Conservation (phyloP, 2,329 filamentous ascomycete species). For the Trichoderma sp. region DNA sequence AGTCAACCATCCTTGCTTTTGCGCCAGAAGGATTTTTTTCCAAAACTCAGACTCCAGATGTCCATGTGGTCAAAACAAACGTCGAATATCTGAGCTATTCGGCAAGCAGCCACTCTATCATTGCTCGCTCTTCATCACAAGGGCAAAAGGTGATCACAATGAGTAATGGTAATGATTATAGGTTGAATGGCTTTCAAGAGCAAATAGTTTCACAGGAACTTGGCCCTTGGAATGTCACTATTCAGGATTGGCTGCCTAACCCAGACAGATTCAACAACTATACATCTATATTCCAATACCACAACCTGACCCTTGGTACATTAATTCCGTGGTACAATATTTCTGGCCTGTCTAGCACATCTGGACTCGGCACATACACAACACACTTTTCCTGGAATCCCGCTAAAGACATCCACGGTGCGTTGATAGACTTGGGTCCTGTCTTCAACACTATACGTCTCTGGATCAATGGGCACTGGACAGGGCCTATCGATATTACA, state of each 20-base stretch:
- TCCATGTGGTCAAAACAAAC: not conserved
- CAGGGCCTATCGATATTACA: conserved; percentile 12
- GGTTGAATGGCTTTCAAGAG: not conserved
- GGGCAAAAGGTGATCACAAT: not conserved
- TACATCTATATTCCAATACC: conserved; percentile 2
- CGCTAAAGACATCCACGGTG: not conserved
- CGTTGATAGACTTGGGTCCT: not conserved
- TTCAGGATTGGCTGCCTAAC: conserved; percentile 15
- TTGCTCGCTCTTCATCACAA: conserved; percentile 1
- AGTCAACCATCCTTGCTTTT: not conserved
- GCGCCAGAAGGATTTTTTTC: conserved; percentile 1
- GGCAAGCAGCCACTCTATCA: conserved; percentile 1
- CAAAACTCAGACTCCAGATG: not conserved
- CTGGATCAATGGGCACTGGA: conserved; percentile 2
- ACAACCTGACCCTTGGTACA: not conserved
- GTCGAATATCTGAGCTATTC: conserved; percentile 1
- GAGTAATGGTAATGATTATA: not conserved
- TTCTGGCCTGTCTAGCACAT: not conserved
- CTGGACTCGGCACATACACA: conserved; percentile 4
- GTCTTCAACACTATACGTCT: conserved; percentile 13
- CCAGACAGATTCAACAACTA: conserved; percentile 9
- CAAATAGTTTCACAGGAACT: not conserved
- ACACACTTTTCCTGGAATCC: not conserved
- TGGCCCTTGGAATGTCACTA: conserved; percentile 7
- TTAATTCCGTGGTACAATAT: conserved; percentile 14